phyloP scores from a whole-genome alignment of 2,329 filamentous ascomycete species.

The Ophiostoma angusticollis region DNA sequence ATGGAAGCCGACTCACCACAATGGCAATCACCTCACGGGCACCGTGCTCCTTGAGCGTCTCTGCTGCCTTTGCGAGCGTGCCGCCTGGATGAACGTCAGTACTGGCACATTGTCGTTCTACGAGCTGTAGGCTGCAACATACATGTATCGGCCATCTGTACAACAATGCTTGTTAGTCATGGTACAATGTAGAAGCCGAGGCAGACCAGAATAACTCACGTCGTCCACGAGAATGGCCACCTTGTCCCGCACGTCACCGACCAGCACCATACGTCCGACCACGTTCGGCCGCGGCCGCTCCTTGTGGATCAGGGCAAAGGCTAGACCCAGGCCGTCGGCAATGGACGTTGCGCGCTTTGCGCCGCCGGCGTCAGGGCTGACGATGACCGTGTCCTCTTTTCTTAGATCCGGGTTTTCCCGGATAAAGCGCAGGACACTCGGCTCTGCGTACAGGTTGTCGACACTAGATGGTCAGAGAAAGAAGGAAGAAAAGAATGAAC shows the following conservation, averaged over 20 bases:
- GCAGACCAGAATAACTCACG: slow-evolving; percentile 5
- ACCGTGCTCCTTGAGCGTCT: slow-evolving; percentile 75
- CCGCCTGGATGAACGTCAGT: slow-evolving; percentile 17
- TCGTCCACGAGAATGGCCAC: slow-evolving; percentile 71
- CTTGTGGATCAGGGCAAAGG: slow-evolving; percentile 93
- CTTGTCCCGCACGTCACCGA: slow-evolving; percentile 83
- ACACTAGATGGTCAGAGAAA: slow-evolving; percentile 21
- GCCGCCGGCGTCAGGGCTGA: slow-evolving; percentile 87
- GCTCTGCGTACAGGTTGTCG: slow-evolving; percentile 82
- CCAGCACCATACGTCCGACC: slow-evolving; percentile 83
- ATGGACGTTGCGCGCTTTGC: slow-evolving; percentile 91
- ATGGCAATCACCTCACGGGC: slow-evolving; percentile 85
- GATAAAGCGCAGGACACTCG: slow-evolving; percentile 67
- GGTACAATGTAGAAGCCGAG: neutral
- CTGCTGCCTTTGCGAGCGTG: slow-evolving; percentile 54
- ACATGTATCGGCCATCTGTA: slow-evolving; percentile 16
- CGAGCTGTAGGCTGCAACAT: too few species aligned
- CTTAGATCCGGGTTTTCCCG: slow-evolving; percentile 7
- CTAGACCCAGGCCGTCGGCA: slow-evolving; percentile 78
- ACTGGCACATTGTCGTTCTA: too few species aligned
- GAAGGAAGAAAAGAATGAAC: neutral
- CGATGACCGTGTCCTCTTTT: slow-evolving; percentile 68
- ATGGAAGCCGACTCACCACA: slow-evolving; percentile 35
- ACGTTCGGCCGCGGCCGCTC: slow-evolving; percentile 74
- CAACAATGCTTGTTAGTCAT: neutral